Base-by-base conservation (phyloP, 192 early-diverging fungal genomes). In the Chytriomyces sp. region DNA sequence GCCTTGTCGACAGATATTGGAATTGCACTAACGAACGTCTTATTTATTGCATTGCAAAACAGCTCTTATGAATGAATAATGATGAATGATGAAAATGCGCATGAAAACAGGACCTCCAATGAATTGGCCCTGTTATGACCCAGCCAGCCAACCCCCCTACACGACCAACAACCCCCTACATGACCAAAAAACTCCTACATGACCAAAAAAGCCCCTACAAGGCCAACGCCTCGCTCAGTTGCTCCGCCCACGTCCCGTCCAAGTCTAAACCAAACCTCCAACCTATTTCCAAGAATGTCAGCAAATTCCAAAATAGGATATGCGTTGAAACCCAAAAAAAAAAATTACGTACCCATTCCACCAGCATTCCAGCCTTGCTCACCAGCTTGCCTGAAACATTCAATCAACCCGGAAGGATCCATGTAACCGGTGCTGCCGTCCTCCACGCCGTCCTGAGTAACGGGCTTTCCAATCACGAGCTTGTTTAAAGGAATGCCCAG, bases 401-500 rank as follows among this genome's bases (percentile, higher is more conserved):
- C 23, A 5, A 10, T 20, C 9, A 71, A 28, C 7, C 16, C 47
- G 8, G 23, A 11, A 10, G n/a, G 20, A 18, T 24, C 23, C 50
- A 71, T 60, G 43, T 59, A 71, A 10, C 69, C 69, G 7, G 49
- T 71, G 16, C 28, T 46, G 11, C 44, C 66, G 11, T 16, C 44
- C 4, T 11, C 43, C 20, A 10, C 69, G 50, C 18, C 69, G 2
- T 11, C 20, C 24, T 43, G 2, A 6, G 69, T 59, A 0, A 71
- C 49, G 6, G 69, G 69, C 50, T 71, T 71, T n/a, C 69, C 69
- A 71, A 71, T 59, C 13, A 71, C 69, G 2, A 71, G 9, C 50
- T 71, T 71, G 18, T 50, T 35, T 20, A 71, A 44, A 5, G 69
- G 50, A 9, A 71, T 24, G 5, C 66, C 69, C 47, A n/a, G 16